Conservation (phyloP, 1,139 yeast species). For the Oligophagozyma castellii region DNA sequence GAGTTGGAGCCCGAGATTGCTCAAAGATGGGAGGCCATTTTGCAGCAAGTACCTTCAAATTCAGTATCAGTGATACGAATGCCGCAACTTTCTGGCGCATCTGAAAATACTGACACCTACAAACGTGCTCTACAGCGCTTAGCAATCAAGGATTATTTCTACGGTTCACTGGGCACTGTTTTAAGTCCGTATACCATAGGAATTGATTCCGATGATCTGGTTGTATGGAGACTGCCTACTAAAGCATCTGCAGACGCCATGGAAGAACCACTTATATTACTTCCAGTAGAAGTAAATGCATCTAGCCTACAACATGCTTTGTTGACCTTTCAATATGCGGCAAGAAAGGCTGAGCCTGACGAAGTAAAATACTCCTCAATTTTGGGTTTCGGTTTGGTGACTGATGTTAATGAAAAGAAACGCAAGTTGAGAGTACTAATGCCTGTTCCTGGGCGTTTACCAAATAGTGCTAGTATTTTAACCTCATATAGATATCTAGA, state of each 20-base stretch:
- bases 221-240: conserved; percentile 34
- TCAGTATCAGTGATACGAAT: conserved; percentile 12
- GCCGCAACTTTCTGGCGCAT: conserved; percentile 28
- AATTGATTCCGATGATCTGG: conserved; percentile 35
- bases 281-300: conserved; percentile 17
- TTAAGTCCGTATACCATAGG: conserved; percentile 68
- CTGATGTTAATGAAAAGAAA: conserved; percentile 56
- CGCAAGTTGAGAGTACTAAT: conserved; percentile 59
- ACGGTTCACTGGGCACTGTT: conserved; percentile 53
- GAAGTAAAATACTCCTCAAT: conserved; percentile 47
- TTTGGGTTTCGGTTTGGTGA: conserved; percentile 42
- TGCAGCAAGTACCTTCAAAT: conserved; percentile 9
- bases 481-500: conserved; percentile 64
- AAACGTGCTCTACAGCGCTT: conserved; percentile 61
- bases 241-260: conserved; percentile 5
- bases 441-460: conserved; percentile 81
- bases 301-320: conserved; percentile 50
- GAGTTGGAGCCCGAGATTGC: not conserved
- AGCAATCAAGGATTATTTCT: conserved; percentile 75
- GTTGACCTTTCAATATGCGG: conserved; percentile 58
- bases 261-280: conserved; percentile 4
- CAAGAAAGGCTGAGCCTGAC: conserved; percentile 35
- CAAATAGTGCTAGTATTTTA: conserved; percentile 49
- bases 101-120: conserved; percentile 59
- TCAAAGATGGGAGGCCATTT: not conserved